Conservation (phyloP, 177 flowering plant species). For the Vitis hybrid region DNA sequence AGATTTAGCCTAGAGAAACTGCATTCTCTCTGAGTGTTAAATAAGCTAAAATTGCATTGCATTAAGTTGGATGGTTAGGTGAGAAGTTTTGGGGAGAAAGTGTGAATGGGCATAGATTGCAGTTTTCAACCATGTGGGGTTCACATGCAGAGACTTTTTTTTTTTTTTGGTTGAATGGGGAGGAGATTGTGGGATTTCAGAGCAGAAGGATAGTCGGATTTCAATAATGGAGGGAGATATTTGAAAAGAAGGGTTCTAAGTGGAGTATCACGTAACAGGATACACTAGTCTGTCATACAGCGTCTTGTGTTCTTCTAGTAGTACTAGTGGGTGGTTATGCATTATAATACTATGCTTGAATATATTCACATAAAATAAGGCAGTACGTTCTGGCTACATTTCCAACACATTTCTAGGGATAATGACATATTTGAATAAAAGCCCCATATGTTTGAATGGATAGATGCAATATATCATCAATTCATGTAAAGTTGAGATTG, state of each 20-base stretch:
- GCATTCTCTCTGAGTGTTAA: not conserved
- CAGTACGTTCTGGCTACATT: no score
- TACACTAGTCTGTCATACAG: not conserved
- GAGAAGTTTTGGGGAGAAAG: not conserved
- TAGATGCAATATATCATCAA: no score
- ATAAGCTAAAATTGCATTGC: not conserved
- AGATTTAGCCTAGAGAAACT: not conserved
- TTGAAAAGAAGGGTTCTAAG: not conserved
- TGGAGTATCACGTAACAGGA: constrained; percentile 4
- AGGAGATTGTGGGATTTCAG: constrained; percentile 15
- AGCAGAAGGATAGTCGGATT: constrained; percentile 15
- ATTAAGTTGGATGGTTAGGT: constrained; percentile 19
- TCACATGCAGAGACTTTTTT: constrained; percentile 4
- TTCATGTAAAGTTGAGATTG: no score
- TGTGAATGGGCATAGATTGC: constrained; percentile 22
- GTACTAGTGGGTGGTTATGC: not conserved
- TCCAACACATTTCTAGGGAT: no score
- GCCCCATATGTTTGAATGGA: no score
- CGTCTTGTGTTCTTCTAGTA: no score
- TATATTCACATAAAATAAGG: no score
- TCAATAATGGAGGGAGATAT: not conserved
- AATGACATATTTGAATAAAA: no score
- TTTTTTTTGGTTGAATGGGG: constrained; percentile 7
- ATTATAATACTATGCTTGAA: constrained; percentile 1
- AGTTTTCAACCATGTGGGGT: constrained; percentile 28